phyloP scores from a whole-genome alignment of 129 eudicot species.

The Scalesia atractyloides region DNA sequence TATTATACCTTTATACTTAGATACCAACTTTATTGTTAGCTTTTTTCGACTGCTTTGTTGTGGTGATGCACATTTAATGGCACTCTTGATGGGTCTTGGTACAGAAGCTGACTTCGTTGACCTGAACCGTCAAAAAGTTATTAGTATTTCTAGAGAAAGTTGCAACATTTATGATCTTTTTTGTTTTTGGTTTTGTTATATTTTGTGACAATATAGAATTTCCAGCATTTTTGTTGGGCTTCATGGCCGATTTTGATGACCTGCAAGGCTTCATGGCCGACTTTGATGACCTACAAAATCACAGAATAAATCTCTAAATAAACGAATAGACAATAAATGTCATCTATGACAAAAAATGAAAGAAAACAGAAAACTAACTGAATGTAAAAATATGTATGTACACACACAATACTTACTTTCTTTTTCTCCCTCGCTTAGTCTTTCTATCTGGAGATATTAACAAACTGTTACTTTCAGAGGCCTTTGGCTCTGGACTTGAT shows the following conservation, averaged over 20 bases:
- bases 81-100: slow-evolving; percentile 47
- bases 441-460: slow-evolving; percentile 23
- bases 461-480: slow-evolving; percentile 36
- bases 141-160: slow-evolving; percentile 6
- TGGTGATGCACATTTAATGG: slow-evolving; percentile 30
- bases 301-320: slow-evolving; percentile 11
- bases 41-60: slow-evolving; percentile 46
- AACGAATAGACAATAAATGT: background rate
- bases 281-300: slow-evolving; percentile 35
- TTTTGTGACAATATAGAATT: slow-evolving; percentile 27
- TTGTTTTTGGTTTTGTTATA: slow-evolving; percentile 28
- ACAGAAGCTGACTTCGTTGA: slow-evolving; percentile 38
- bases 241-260: slow-evolving; percentile 35
- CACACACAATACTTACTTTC: slow-evolving; percentile 43
- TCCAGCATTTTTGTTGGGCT: slow-evolving; percentile 36
- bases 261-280: slow-evolving; percentile 38
- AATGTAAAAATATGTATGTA: too few relatives aligned
- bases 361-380: background rate
- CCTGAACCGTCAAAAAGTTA: slow-evolving; percentile 41
- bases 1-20: background rate
- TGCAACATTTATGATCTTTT: background rate
- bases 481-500: slow-evolving; percentile 32
- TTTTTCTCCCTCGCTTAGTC: slow-evolving; percentile 46
- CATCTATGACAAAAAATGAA: background rate
- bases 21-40: slow-evolving; percentile 71